A percentile compares a stretch with the other conserved stretches of the same genome.
Evolutionary conservation across 169 alveolate genomes (phyloP).

Genomic region (Eimeria acervulina): DNA sequence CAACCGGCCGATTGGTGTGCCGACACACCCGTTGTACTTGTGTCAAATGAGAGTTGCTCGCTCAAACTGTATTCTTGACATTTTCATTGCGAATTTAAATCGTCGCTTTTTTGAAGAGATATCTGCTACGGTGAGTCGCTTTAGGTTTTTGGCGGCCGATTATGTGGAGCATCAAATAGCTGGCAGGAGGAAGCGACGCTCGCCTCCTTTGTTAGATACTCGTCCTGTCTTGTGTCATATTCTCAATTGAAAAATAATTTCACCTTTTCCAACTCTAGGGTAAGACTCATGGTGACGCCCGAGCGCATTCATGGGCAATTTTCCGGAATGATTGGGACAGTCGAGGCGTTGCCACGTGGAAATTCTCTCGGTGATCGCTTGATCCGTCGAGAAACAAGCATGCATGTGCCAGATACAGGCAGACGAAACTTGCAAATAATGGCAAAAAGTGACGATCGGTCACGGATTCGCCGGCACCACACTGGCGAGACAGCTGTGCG

Average conservation of each 20-base stretch:
- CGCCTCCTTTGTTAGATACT: background rate
- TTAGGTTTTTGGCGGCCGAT: background rate
- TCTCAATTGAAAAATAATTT: background rate
- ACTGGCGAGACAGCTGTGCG: slow-evolving; percentile 19
- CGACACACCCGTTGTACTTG: background rate
- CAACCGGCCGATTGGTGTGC: slow-evolving; percentile 38
- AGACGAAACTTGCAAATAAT: background rate
- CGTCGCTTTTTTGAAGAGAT: background rate
- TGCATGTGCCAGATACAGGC: background rate
- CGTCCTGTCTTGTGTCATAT: background rate
- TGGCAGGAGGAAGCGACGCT: background rate
- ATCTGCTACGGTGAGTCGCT: background rate
- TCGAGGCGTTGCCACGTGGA: background rate
- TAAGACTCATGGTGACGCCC: background rate
- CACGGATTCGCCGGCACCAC: background rate
- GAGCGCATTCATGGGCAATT: background rate
- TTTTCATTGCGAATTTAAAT: background rate
- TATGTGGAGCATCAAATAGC: background rate
- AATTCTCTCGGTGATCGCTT: background rate
- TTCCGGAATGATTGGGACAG: background rate
- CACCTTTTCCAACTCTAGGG: background rate
- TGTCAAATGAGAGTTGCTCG: background rate
- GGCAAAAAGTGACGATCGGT: background rate
- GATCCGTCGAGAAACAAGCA: background rate
- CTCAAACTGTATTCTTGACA: background rate